These are phyloP conservation scores for Rhizopogon vinicolor DNA, from an alignment of 768 basidiomycete genomes.

Conservation along the genomic window DNA sequence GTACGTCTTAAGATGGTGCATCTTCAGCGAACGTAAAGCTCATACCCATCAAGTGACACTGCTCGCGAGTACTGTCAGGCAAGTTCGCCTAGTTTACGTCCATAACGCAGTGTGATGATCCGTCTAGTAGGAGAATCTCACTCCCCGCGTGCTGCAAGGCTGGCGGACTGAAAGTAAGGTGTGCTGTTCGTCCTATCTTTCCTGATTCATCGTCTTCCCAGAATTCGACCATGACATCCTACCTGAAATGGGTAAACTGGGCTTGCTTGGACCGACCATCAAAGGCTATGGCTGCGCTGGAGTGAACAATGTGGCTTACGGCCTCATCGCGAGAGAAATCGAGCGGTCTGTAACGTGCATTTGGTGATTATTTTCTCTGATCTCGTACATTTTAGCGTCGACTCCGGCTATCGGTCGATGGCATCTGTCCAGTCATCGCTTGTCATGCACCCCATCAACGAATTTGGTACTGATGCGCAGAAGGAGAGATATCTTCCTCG, in stretches of 20 bases:
- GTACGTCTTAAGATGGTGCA: conserved; percentile 34
- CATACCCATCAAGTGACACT: conserved; percentile 53
- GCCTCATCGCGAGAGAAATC: conserved; percentile 92
- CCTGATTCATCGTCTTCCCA: conserved; percentile 20
- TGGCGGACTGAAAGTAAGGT: conserved; percentile 81
- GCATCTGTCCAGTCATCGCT: conserved; percentile 95
- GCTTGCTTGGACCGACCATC: conserved; percentile 89
- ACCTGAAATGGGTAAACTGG: conserved; percentile 89
- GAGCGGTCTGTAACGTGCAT: conserved; percentile 46
- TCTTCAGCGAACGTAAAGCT: neutral
- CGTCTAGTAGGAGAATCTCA: conserved; percentile 61
- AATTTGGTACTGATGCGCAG: conserved; percentile 83
- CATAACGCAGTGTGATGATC: neutral
- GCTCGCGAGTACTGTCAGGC: conserved; percentile 79
- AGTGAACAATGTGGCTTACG: conserved; percentile 87
- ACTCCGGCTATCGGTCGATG: conserved; percentile 94
- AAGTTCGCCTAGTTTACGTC: conserved; percentile 16
- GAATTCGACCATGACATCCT: conserved; percentile 77
- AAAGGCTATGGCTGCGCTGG: conserved; percentile 93
- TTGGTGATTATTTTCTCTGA: neutral
- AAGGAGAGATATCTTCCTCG: conserved; percentile 88
- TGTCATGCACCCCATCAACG: conserved; percentile 92
- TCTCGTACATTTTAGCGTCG: conserved; percentile 55
- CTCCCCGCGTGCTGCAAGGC: conserved; percentile 82
- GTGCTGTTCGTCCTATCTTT: neutral